Conservation (phyloP, 164 flowering plant genomes). For the Buxus sempervirens region DNA sequence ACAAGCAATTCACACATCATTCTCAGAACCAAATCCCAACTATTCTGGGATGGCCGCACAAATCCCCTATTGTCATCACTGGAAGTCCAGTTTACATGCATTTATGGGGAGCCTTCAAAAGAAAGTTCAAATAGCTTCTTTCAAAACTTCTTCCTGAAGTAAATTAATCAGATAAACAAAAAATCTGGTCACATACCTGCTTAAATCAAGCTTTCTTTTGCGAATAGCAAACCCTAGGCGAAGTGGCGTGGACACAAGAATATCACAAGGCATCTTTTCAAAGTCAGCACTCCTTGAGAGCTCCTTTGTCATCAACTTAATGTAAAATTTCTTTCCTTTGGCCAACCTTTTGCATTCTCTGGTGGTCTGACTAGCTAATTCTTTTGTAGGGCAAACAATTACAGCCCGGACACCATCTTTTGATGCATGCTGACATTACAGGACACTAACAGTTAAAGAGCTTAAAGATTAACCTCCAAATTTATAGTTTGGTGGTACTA, state of each 20-base stretch:
- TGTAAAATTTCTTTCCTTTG: constrained; percentile 63
- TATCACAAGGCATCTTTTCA: constrained; percentile 63
- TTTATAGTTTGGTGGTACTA: neutral
- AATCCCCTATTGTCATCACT: too few species aligned
- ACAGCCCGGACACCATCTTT: constrained; percentile 80
- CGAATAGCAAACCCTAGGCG: constrained; percentile 54
- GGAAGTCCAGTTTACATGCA: too few species aligned
- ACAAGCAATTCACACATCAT: too few species aligned
- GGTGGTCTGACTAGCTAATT: constrained; percentile 81
- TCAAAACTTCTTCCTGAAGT: too few species aligned
- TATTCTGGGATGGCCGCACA: too few species aligned
- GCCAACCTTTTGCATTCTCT: constrained; percentile 88
- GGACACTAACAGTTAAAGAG: neutral
- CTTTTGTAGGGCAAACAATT: constrained; percentile 84
- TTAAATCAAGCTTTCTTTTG: constrained; percentile 75
- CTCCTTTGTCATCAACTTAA: constrained; percentile 77
- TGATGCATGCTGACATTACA: constrained; percentile 45
- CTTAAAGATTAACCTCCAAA: neutral
- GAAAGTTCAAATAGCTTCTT: too few species aligned
- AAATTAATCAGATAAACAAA: constrained; percentile 13
- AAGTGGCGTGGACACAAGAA: constrained; percentile 85
- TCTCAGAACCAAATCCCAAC: too few species aligned
- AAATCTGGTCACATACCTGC: too few species aligned
- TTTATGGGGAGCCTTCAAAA: too few species aligned
- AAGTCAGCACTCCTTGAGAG: constrained; percentile 58